phyloP scores from a whole-genome alignment of 2,329 filamentous ascomycete genomes.

The Nannizzia gypsea region DNA sequence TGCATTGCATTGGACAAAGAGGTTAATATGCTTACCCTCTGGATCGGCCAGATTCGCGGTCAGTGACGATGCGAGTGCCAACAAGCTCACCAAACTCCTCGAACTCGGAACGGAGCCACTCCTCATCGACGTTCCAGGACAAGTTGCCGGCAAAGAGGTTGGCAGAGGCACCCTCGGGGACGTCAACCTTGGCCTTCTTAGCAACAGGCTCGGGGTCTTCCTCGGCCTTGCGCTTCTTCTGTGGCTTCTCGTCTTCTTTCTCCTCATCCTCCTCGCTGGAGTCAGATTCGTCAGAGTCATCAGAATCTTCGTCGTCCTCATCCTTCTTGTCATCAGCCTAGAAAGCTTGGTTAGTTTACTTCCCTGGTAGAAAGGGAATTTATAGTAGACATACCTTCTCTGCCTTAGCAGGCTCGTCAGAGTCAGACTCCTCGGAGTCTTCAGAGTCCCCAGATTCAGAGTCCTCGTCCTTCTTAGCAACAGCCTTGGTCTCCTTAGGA shows the following conservation, averaged over 20 bases:
- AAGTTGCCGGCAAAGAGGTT: slow-evolving; percentile 87
- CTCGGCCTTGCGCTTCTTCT: slow-evolving; percentile 41
- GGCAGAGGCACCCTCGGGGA: slow-evolving; percentile 30
- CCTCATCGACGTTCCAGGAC: slow-evolving; percentile 82
- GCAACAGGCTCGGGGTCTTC: slow-evolving; percentile 28
- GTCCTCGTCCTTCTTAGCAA: slow-evolving; percentile 3
- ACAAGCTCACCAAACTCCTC: slow-evolving; percentile 62
- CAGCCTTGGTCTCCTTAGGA: slow-evolving; percentile 8
- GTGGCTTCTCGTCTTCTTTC: slow-evolving; percentile 20
- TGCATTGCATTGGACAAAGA: not conserved
- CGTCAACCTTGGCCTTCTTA: slow-evolving; percentile 53
- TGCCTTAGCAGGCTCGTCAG: not conserved
- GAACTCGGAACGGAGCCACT: slow-evolving; percentile 69
- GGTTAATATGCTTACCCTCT: slow-evolving; percentile 49
- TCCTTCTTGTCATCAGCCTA: slow-evolving; percentile 7
- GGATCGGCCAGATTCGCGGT: slow-evolving; percentile 68
- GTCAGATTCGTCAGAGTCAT: slow-evolving; percentile 26
- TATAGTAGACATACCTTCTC: not conserved
- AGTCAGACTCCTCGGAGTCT: not conserved
- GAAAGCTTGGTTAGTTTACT: not conserved
- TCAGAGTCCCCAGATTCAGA: slow-evolving; percentile 13
- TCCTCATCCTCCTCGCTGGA: slow-evolving; percentile 22
- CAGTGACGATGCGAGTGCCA: slow-evolving; percentile 68
- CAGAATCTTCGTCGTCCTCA: slow-evolving; percentile 10
- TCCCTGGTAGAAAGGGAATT: not conserved